Evolutionary conservation across 805 yeast genomes (phyloP).

Genomic region (Candida orba): DNA sequence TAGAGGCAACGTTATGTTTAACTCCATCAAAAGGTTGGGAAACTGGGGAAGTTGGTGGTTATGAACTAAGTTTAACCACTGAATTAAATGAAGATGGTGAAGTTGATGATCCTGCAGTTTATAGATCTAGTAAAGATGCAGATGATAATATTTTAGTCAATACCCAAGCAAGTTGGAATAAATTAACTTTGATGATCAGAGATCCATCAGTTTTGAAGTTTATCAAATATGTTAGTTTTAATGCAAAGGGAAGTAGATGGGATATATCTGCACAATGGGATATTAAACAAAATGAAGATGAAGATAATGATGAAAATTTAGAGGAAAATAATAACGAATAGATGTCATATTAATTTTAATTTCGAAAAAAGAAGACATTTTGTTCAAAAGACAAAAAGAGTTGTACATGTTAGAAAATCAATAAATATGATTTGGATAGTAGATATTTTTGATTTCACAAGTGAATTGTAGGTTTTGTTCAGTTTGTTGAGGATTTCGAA

Average conservation of each 20-base stretch:
- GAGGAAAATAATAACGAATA: constrained; percentile 11
- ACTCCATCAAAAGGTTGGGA: constrained; percentile 87
- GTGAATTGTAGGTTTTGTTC: too few species aligned
- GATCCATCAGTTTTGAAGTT: constrained; percentile 86
- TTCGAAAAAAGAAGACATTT: too few species aligned
- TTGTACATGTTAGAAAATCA: too few species aligned
- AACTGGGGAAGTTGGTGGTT: constrained; percentile 88
- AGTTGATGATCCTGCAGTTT: constrained; percentile 77
- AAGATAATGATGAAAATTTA: constrained; percentile 26
- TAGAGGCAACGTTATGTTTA: constrained; percentile 76
- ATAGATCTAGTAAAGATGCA: constrained; percentile 46
- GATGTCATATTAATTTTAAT: too few species aligned
- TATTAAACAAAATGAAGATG: constrained; percentile 43
- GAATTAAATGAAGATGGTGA: constrained; percentile 38
- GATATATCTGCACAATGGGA: constrained; percentile 80
- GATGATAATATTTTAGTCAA: constrained; percentile 76
- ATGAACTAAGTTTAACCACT: constrained; percentile 78
- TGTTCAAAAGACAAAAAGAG: too few species aligned
- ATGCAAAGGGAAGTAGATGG: constrained; percentile 90
- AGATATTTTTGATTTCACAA: too few species aligned
- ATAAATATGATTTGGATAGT: too few species aligned
- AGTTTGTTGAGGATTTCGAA: too few species aligned
- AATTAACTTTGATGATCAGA: constrained; percentile 65
- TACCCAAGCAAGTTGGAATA: constrained; percentile 79
- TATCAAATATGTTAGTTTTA: constrained; percentile 82